Conservation (phyloP, 306 rosid genomes). For the Arachis stenosperma region DNA sequence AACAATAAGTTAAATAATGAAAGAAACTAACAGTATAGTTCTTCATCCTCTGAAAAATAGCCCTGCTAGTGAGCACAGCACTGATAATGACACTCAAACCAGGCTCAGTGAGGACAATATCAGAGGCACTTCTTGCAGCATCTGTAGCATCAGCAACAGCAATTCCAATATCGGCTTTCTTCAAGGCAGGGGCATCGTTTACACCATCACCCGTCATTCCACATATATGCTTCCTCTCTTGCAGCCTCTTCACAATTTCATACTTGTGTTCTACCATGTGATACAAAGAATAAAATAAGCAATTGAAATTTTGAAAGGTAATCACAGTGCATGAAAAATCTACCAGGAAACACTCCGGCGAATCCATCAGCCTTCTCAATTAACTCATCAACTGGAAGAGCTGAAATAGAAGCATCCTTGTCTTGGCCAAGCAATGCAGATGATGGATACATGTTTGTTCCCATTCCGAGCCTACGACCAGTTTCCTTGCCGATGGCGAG, state of each 20-base stretch:
- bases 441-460: constrained; percentile 97
- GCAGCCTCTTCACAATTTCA: constrained; percentile 87
- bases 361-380: constrained; percentile 98
- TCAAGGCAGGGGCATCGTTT: constrained; percentile 93
- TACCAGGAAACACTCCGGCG: constrained; percentile 99
- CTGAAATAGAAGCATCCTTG: constrained; percentile 72
- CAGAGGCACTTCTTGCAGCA: constrained; percentile 96
- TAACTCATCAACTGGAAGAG: constrained; percentile 86
- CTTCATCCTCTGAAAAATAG: constrained; percentile 96
- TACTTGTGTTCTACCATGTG: constrained; percentile 78
- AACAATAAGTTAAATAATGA: constrained; percentile 6
- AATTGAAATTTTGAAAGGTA: not conserved
- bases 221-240: constrained; percentile 93
- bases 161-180: constrained; percentile 93
- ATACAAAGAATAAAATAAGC: constrained; percentile 36
- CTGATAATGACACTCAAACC: constrained; percentile 94
- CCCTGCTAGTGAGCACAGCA: constrained; percentile 91
- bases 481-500: constrained; percentile 97
- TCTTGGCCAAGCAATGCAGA: constrained; percentile 89
- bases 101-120: constrained; percentile 96
- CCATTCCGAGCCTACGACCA: constrained; percentile 98
- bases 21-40: constrained; percentile 78
- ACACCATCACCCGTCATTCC: constrained; percentile 99
- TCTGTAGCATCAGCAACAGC: constrained; percentile 99
- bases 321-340: not conserved